These are phyloP conservation scores for Talaromyces sp. DNA, from an alignment of 2,329 filamentous ascomycete genomes.

Conservation along the genomic window DNA sequence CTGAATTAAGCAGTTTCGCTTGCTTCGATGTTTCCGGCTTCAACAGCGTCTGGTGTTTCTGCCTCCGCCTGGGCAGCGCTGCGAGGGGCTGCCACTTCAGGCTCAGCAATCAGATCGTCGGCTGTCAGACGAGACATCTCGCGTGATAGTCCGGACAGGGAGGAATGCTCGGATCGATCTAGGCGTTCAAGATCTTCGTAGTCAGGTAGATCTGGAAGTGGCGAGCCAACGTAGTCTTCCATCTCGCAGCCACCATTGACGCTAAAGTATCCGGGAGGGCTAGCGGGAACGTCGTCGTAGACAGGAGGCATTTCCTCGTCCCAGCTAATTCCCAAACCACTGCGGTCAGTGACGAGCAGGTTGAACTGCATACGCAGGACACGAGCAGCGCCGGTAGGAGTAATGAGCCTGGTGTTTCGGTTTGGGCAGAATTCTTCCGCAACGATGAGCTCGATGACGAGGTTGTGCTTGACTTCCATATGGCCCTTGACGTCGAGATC, in stretches of 20 bases:
- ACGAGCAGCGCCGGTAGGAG: conserved; percentile 83
- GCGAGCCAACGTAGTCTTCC: conserved; percentile 45
- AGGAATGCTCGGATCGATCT: conserved; percentile 24
- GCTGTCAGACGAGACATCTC: conserved; percentile 31
- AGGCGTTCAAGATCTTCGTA: conserved; percentile 48
- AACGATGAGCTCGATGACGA: conserved; percentile 91
- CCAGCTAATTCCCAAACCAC: conserved; percentile 89
- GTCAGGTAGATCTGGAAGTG: conserved; percentile 40
- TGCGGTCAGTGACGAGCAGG: conserved; percentile 74
- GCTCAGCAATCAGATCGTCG: conserved; percentile 29
- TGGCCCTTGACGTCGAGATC: conserved; percentile 72
- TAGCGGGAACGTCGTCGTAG: conserved; percentile 88
- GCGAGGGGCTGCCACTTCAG: conserved; percentile 12
- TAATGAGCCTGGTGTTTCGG: conserved; percentile 69
- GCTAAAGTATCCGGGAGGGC: conserved; percentile 67
- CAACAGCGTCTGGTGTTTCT: conserved; percentile 6
- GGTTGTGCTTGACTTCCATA: conserved; percentile 74
- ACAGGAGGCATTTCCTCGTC: conserved; percentile 92
- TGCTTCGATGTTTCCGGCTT: conserved; percentile 7
- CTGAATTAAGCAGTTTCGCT: not conserved
- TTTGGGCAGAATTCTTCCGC: conserved; percentile 77
- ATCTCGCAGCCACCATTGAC: conserved; percentile 42
- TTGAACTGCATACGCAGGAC: conserved; percentile 91
- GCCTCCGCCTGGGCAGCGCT: conserved; percentile 9
- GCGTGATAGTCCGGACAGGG: conserved; percentile 19